Evolutionary conservation across 1,139 yeast genomes (phyloP).

Genomic region (Nakaseomyces glabratus): DNA sequence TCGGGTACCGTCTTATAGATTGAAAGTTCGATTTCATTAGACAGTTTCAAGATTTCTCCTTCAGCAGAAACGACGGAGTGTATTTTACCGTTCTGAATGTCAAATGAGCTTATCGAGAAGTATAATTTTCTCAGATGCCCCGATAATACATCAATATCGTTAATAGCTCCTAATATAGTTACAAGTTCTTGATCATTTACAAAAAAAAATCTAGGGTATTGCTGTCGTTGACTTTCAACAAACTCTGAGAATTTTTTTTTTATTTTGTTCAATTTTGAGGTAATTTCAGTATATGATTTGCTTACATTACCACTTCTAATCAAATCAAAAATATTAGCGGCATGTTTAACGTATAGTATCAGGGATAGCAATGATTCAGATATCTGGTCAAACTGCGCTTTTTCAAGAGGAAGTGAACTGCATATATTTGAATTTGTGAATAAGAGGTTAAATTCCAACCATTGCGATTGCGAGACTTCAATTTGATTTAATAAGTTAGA

Average conservation of each 20-base stretch:
- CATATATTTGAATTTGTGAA: slow-evolving; percentile 58
- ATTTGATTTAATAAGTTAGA: slow-evolving; percentile 54
- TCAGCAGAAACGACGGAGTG: slow-evolving; percentile 50
- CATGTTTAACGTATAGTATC: too few relatives aligned
- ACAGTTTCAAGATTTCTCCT: slow-evolving; percentile 48
- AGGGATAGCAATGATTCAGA: too few relatives aligned
- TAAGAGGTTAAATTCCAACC: slow-evolving; percentile 80
- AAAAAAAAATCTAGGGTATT: slow-evolving; percentile 77
- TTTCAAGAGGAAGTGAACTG: slow-evolving; percentile 59
- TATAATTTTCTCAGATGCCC: slow-evolving; percentile 67
- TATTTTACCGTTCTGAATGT: slow-evolving; percentile 37
- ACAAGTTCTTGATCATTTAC: slow-evolving; percentile 85
- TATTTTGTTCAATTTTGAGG: slow-evolving; percentile 48
- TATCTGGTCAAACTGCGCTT: too few relatives aligned
- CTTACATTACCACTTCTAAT: too few relatives aligned
- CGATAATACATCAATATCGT: slow-evolving; percentile 42
- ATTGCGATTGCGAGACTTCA: slow-evolving; percentile 82
- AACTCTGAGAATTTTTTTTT: slow-evolving; percentile 67
- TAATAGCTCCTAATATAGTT: slow-evolving; percentile 67
- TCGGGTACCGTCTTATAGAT: too few relatives aligned
- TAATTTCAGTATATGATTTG: too few relatives aligned
- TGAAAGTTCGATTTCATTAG: slow-evolving; percentile 40
- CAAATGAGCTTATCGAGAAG: slow-evolving; percentile 47
- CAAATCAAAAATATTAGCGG: too few relatives aligned
- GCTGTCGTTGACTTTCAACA: slow-evolving; percentile 67